A percentile compares a stretch with the other conserved stretches of the same genome.
These are phyloP conservation scores for Rhodotorula graminis DNA, from an alignment of 768 basidiomycete genomes.

Conservation along the genomic window DNA sequence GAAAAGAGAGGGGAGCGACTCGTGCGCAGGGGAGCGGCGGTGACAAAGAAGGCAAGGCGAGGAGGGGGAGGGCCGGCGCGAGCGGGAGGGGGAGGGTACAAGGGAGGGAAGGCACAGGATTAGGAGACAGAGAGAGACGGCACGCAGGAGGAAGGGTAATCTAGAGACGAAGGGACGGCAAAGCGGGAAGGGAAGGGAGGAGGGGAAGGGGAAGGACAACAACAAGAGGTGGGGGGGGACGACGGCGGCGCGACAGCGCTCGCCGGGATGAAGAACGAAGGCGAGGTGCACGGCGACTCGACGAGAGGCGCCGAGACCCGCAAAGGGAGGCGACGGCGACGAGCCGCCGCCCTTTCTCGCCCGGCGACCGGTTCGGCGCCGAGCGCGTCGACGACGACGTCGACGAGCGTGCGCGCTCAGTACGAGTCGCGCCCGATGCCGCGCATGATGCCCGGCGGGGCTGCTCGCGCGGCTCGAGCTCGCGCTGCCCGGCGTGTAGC, in stretches of 20 bases:
- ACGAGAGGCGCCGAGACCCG: no score
- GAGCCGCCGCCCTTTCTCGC: no score
- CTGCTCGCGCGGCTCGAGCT: constrained; percentile 8
- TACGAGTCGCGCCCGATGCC: background rate
- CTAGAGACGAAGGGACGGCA: background rate
- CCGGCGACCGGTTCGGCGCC: no score
- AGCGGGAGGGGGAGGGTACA: background rate
- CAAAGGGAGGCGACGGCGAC: background rate
- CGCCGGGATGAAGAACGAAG: no score
- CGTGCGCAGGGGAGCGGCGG: no score
- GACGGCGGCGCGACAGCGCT: no score
- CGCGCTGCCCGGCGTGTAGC: constrained; percentile 6
- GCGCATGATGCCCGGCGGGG: background rate
- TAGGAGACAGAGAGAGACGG: background rate
- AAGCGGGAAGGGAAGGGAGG: background rate
- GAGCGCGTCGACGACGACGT: background rate
- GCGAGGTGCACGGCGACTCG: no score
- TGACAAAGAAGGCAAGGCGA: no score
- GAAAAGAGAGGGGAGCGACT: no score
- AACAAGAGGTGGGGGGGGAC: background rate
- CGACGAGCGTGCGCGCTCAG: background rate
- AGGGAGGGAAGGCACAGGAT: background rate
- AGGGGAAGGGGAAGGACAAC: background rate
- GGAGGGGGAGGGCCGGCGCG: no score
- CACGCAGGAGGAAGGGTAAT: no score